Evolutionary conservation across 306 rosid species (phyloP).

Genomic region (Rosa multiflora): DNA sequence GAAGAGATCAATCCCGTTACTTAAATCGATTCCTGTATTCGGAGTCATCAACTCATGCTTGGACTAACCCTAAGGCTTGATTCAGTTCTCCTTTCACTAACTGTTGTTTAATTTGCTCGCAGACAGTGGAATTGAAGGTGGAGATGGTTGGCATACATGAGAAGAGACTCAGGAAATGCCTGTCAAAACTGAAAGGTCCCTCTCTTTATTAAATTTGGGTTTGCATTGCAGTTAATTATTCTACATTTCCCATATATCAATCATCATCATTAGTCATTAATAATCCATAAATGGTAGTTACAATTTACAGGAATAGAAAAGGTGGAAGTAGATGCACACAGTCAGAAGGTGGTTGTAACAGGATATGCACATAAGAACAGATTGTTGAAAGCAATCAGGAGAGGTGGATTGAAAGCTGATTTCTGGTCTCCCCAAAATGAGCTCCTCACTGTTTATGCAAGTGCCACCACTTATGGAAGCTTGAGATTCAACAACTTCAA

Average conservation of each 20-base stretch:
- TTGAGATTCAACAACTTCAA: slow-evolving; percentile 54
- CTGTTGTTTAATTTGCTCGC: slow-evolving; percentile 15
- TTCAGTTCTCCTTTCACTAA: no score
- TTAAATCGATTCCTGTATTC: no score
- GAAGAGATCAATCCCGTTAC: no score
- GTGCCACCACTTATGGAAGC: slow-evolving; percentile 31
- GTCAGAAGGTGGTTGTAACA: slow-evolving; percentile 71
- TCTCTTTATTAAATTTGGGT: no score
- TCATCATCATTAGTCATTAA: no score
- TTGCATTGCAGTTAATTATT: no score
- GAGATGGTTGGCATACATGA: slow-evolving; percentile 93
- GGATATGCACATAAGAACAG: slow-evolving; percentile 81
- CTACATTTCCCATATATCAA: no score
- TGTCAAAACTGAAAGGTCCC: slow-evolving; percentile 72
- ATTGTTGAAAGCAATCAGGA: slow-evolving; percentile 76
- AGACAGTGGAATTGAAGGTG: slow-evolving; percentile 87
- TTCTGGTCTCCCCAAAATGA: slow-evolving; percentile 89
- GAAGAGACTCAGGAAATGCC: slow-evolving; percentile 78
- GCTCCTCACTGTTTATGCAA: slow-evolving; percentile 66
- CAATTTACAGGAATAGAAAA: slow-evolving; percentile 67
- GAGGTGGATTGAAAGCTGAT: slow-evolving; percentile 88
- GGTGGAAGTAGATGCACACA: slow-evolving; percentile 76
- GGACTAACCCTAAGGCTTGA: no score
- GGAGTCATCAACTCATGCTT: no score
- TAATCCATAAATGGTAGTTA: neutral